phyloP scores from a whole-genome alignment of 176 grass and related monocot genomes.

The Aegilops bicornis region DNA sequence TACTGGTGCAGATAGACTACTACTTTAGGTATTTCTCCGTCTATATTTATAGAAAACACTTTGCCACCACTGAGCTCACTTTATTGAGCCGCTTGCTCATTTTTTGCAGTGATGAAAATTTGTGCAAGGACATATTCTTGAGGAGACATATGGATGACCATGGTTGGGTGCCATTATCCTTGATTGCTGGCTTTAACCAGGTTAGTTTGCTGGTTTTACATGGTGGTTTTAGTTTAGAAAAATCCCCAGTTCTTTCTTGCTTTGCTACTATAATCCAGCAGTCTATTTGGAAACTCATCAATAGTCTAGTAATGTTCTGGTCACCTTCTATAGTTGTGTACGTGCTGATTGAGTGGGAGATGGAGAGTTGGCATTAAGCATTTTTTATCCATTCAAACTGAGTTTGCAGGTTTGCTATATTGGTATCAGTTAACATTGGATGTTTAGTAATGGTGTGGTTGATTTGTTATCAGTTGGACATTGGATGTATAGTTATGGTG shows the following conservation, averaged over 20 bases:
- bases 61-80: neutral
- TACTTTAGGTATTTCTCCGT: slow-evolving; percentile 76
- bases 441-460: slow-evolving; percentile 5
- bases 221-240: neutral
- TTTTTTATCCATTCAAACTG: neutral
- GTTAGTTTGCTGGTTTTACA: slow-evolving; percentile 42
- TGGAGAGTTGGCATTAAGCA: neutral
- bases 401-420: neutral
- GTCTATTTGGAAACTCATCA: neutral
- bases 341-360: neutral
- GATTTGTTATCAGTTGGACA: neutral
- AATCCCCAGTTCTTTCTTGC: neutral
- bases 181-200: slow-evolving; percentile 73
- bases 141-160: slow-evolving; percentile 79
- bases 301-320: slow-evolving; percentile 8
- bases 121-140: slow-evolving; percentile 85
- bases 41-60: neutral
- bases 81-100: slow-evolving; percentile 16
- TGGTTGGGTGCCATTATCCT: slow-evolving; percentile 85
- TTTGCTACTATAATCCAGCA: neutral
- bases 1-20: slow-evolving; percentile 80
- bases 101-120: slow-evolving; percentile 70
- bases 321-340: neutral
- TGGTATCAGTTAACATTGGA: neutral
- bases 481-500: neutral